These are phyloP conservation scores for Cornus controversa DNA, from an alignment of 148 eudicot species.

Conservation along the genomic window DNA sequence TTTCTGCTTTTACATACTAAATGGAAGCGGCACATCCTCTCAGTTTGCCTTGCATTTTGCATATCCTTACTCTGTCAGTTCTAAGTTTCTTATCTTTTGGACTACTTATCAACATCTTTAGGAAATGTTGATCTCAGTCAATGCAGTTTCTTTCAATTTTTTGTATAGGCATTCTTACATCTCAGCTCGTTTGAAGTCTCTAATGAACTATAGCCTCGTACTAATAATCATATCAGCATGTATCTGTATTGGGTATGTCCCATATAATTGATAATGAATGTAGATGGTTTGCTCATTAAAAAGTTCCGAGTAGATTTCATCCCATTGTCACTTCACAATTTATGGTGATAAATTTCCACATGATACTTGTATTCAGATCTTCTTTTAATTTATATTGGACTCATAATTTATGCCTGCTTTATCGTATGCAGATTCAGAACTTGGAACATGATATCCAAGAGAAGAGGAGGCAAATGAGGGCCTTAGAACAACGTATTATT, in stretches of 20 bases:
- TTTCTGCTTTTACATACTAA: neutral
- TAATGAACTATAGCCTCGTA: neutral
- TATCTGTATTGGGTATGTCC: neutral
- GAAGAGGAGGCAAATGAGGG: constrained; percentile 82
- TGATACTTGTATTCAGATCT: neutral
- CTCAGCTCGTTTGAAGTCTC: neutral
- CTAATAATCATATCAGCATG: neutral
- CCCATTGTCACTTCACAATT: neutral
- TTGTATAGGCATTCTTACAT: neutral
- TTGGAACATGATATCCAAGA: constrained; percentile 87
- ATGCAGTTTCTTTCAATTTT: neutral
- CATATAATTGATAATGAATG: neutral
- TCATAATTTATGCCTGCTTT: constrained; percentile 1
- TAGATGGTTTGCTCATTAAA: neutral
- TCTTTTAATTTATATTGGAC: neutral
- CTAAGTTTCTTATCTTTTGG: neutral
- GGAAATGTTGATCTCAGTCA: neutral
- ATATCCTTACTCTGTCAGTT: neutral
- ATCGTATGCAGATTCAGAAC: constrained; percentile 59
- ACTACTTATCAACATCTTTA: neutral
- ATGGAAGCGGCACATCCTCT: neutral
- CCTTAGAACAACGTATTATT: constrained; percentile 75
- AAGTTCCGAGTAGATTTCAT: neutral
- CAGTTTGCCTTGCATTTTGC: neutral
- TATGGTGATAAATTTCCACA: neutral